These are phyloP conservation scores for Exophiala oligosperma DNA, from an alignment of 2,329 filamentous ascomycete species.

Conservation along the genomic window DNA sequence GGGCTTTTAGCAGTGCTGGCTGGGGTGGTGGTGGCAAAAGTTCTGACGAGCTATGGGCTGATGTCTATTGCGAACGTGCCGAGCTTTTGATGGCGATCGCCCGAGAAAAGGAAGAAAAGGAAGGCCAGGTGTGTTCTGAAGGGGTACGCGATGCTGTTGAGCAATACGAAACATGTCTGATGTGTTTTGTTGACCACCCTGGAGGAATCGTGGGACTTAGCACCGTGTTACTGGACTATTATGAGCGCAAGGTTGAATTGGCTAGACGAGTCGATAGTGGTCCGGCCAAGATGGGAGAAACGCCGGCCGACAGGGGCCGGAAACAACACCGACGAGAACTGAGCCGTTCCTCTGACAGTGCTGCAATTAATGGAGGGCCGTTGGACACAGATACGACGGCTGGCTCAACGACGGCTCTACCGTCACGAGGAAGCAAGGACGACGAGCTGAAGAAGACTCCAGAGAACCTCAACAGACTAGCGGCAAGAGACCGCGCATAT, in stretches of 20 bases:
- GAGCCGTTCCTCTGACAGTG: slow-evolving; percentile 10
- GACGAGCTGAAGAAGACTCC: slow-evolving; percentile 55
- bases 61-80: slow-evolving; percentile 78
- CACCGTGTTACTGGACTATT: slow-evolving; percentile 83
- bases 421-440: slow-evolving; percentile 14
- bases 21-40: slow-evolving; percentile 77
- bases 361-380: slow-evolving; percentile 2
- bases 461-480: slow-evolving; percentile 76
- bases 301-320: slow-evolving; percentile 9
- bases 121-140: slow-evolving; percentile 18
- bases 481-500: slow-evolving; percentile 85
- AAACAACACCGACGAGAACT: slow-evolving; percentile 17
- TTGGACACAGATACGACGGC: slow-evolving; percentile 15
- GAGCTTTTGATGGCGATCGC: slow-evolving; percentile 64
- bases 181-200: slow-evolving; percentile 76
- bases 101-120: slow-evolving; percentile 31
- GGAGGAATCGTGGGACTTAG: slow-evolving; percentile 78
- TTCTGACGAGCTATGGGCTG: slow-evolving; percentile 79
- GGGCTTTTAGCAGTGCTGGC: slow-evolving; percentile 62
- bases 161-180: slow-evolving; percentile 79
- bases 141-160: slow-evolving; percentile 67
- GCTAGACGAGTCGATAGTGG: slow-evolving; percentile 32
- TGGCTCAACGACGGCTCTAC: not conserved
- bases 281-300: slow-evolving; percentile 13
- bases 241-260: slow-evolving; percentile 53